Evolutionary conservation across 306 rosid species (phyloP), one percentile per base, ranked within the genome.

Genomic region (Dalbergia cultrata): DNA sequence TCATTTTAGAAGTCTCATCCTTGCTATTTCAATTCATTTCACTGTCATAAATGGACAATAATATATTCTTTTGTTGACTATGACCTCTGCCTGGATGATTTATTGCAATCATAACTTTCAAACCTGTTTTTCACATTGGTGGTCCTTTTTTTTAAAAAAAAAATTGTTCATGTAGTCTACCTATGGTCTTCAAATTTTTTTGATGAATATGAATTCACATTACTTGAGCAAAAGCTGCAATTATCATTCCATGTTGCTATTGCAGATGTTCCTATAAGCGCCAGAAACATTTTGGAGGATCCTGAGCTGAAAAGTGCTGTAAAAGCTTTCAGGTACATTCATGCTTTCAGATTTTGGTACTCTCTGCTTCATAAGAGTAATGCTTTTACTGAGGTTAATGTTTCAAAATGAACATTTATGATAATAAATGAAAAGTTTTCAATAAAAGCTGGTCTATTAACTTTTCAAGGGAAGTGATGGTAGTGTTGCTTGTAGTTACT

Each of bases 211-310:
- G 77, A 72, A 35, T 49, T 57, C n/a, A 33, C 13, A n/a, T 73
- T 73, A 21, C 79, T 50, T 39, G 62, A 66, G 26, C 67, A 39
- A 61, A 64, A 41, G 9, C 18, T 82, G 74, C 18, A 45, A 8
- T 39, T 16, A 47, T 54, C 39, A 13, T 53, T 82, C 13, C 73
- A 41, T 67, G 59, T 70, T 76, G 78, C 80, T 16, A 44, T 81
- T 85, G 83, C 91, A 95, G 99, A 89, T 86, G 94, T 88, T 81
- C 97, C 99, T 72, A 26, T 95, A 80, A 77, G 95, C 19, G 89
- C 95, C 80, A 90, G 99, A 83, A 93, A 93, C 81, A 93, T 95
- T 82, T 86, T 93, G 92, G 97, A 90, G 84, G 77, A 95, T 68
- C 85, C 87, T 22, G 97, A 93, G 73, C 90, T 95, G 83, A 92